phyloP scores from a whole-genome alignment of 441 rosid genomes.

The Iberis amara region DNA sequence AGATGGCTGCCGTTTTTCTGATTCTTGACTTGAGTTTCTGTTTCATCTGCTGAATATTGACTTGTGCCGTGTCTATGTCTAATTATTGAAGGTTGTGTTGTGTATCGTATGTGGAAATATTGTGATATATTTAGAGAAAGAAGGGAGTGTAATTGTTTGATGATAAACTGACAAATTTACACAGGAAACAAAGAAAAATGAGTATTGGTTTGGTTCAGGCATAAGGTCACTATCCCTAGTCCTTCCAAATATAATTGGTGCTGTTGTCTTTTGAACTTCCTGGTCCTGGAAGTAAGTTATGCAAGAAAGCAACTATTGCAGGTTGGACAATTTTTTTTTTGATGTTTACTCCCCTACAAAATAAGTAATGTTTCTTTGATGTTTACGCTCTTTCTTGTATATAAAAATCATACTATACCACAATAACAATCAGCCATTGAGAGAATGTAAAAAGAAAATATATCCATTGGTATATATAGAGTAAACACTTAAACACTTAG shows the following conservation, averaged over 20 bases:
- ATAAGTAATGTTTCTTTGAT: no score
- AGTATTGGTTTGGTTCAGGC: no score
- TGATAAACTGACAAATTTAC: constrained; percentile 21
- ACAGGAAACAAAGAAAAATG: constrained; percentile 1
- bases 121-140: constrained; percentile 12
- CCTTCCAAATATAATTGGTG: constrained; percentile 72
- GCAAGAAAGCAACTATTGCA: constrained; percentile 63
- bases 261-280: constrained; percentile 92
- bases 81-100: constrained; percentile 3
- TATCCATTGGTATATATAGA: no score
- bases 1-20: constrained; percentile 76
- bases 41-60: constrained; percentile 18
- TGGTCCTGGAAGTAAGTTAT: constrained; percentile 45
- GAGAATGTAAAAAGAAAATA: no score
- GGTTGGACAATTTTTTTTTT: constrained; percentile 68
- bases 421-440: no score
- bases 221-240: constrained; percentile 76
- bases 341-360: no score
- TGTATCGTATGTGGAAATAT: constrained; percentile 23
- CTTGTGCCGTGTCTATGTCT: constrained; percentile 16
- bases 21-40: constrained; percentile 4
- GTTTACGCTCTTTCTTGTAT: no score
- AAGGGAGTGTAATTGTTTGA: background rate
- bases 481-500: no score
- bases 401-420: no score